Conservation (phyloP, 2,329 filamentous ascomycete genomes). For the Stemphylium lycopersici region DNA sequence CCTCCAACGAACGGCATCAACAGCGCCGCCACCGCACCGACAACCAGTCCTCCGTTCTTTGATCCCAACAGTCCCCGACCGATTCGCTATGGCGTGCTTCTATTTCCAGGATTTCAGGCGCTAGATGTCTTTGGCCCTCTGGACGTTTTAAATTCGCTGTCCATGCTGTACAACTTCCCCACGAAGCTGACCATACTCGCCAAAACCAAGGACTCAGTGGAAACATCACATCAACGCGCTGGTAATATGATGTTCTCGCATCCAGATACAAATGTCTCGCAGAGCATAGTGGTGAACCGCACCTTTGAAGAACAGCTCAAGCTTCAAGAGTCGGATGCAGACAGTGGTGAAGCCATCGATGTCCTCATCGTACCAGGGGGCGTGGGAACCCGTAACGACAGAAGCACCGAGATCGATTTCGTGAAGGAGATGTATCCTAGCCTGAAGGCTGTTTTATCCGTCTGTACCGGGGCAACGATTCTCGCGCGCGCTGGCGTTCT, state of each 20-base stretch:
- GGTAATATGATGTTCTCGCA: slow-evolving; percentile 24
- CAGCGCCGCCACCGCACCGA: not conserved
- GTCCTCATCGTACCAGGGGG: slow-evolving; percentile 72
- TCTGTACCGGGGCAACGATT: slow-evolving; percentile 68
- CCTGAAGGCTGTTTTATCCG: slow-evolving; percentile 63
- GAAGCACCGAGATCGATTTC: slow-evolving; percentile 52
- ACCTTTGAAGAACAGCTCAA: slow-evolving; percentile 24
- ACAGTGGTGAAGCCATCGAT: slow-evolving; percentile 46
- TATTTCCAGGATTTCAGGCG: slow-evolving; percentile 34
- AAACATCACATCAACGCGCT: slow-evolving; percentile 23
- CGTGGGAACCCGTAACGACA: slow-evolving; percentile 50
- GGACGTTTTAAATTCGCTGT: slow-evolving; percentile 50
- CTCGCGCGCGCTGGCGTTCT: slow-evolving; percentile 64
- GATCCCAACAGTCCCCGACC: slow-evolving; percentile 18
- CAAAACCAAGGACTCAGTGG: slow-evolving; percentile 30
- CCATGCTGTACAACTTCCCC: slow-evolving; percentile 30
- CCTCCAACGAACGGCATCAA: slow-evolving; percentile 1
- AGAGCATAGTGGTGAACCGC: slow-evolving; percentile 22
- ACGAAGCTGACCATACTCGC: slow-evolving; percentile 39
- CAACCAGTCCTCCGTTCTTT: slow-evolving; percentile 13
- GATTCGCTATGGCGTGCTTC: slow-evolving; percentile 29
- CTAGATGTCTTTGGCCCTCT: slow-evolving; percentile 53
- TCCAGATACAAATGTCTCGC: slow-evolving; percentile 25
- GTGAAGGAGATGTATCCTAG: slow-evolving; percentile 55
- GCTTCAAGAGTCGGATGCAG: slow-evolving; percentile 16